phyloP scores from a whole-genome alignment of 1,284 basidiomycete species.

The Fistulinella staudtii region DNA sequence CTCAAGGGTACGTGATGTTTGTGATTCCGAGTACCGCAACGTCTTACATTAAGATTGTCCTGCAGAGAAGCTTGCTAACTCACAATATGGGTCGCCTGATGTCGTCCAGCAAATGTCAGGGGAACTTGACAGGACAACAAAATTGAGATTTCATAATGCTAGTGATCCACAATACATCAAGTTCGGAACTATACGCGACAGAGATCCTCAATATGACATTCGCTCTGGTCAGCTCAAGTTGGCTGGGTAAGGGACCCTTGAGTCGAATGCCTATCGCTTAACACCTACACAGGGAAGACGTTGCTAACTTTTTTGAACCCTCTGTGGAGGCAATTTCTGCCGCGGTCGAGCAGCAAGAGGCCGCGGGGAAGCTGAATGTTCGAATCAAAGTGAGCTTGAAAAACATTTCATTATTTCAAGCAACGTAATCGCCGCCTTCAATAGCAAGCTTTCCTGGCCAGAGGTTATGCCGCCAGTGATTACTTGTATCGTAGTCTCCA shows the following conservation, averaged over 20 bases:
- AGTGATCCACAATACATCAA: conserved; percentile 42
- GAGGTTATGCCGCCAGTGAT: conserved; percentile 49
- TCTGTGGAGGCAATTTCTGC: conserved; percentile 40
- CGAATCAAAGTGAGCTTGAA: conserved; percentile 29
- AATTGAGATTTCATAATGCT: conserved; percentile 40
- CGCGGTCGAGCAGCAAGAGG: conserved; percentile 34
- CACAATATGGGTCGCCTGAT: conserved; percentile 28
- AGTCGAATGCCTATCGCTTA: background rate
- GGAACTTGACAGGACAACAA: conserved; percentile 47
- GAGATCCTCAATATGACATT: conserved; percentile 41
- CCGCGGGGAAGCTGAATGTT: conserved; percentile 17
- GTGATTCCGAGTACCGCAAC: background rate
- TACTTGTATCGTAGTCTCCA: conserved; percentile 42
- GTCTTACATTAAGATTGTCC: conserved; percentile 9
- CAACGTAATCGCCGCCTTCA: too few relatives aligned
- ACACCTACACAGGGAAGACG: conserved; percentile 26
- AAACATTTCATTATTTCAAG: too few relatives aligned
- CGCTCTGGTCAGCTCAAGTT: conserved; percentile 43
- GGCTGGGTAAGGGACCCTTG: conserved; percentile 31
- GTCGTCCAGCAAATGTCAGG: conserved; percentile 39
- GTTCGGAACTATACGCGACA: conserved; percentile 45
- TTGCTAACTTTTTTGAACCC: conserved; percentile 45
- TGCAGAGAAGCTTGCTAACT: conserved; percentile 32
- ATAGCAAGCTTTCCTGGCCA: conserved; percentile 31
- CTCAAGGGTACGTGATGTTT: conserved; percentile 28